Evolutionary conservation across 108 stramenopile species (phyloP).

Genomic region (Cyclotella choctawhatcheeana): DNA sequence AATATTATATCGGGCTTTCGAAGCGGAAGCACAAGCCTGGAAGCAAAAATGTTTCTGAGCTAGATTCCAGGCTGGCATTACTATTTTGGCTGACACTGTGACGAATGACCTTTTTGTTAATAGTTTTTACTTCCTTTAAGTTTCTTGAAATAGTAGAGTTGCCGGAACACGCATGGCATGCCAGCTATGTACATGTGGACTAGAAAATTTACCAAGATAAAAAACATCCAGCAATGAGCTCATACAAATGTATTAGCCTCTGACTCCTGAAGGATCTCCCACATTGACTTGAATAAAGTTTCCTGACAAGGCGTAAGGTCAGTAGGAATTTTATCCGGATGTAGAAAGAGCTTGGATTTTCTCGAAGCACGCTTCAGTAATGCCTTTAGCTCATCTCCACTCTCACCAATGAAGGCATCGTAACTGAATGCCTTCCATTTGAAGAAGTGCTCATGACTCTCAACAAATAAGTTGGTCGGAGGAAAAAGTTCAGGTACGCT

Average conservation of each 20-base stretch:
- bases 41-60: no score
- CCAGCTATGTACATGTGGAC: no score
- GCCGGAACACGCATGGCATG: no score
- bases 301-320: conserved; percentile 43
- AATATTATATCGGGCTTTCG: no score
- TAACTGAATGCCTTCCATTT: conserved; percentile 47
- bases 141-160: no score
- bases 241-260: conserved; percentile 15
- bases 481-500: conserved; percentile 42
- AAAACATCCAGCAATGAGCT: no score
- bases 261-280: conserved; percentile 43
- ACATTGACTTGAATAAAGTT: conserved; percentile 40
- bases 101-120: no score
- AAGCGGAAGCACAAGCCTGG: no score
- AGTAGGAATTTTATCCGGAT: conserved; percentile 51
- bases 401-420: conserved; percentile 40
- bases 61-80: no score
- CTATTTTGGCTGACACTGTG: no score
- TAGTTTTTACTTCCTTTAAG: no score
- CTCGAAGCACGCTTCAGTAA: conserved; percentile 19
- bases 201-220: no score
- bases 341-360: conserved; percentile 50
- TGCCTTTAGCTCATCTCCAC: conserved; percentile 42
- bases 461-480: conserved; percentile 27
- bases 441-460: conserved; percentile 52